Conservation (phyloP, 1,139 yeast genomes). For the Casaregolazyma suthepensis region DNA sequence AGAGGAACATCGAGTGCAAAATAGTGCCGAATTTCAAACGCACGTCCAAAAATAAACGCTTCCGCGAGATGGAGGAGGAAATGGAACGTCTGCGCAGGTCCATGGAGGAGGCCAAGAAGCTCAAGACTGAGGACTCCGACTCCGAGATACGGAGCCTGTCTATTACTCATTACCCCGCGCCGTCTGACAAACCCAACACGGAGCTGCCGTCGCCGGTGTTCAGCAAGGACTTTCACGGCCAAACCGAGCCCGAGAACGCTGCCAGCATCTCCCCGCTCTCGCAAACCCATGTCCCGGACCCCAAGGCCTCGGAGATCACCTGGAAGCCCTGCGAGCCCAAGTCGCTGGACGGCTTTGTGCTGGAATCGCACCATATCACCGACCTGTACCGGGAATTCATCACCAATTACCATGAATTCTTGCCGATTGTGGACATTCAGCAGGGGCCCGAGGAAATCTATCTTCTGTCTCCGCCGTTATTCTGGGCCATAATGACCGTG, state of each 20-base stretch:
- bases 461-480: conserved; percentile 74
- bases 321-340: conserved; percentile 50
- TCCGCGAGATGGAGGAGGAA: conserved; percentile 79
- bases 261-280: conserved; percentile 8
- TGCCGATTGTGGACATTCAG: conserved; percentile 79
- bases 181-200: conserved; percentile 5
- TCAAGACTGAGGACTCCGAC: conserved; percentile 12
- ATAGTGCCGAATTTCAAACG: conserved; percentile 78
- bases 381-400: conserved; percentile 68
- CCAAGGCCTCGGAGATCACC: conserved; percentile 3
- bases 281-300: neutral
- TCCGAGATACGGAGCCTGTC: conserved; percentile 13
- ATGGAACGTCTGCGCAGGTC: conserved; percentile 52
- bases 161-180: conserved; percentile 9
- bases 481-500: conserved; percentile 89
- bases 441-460: conserved; percentile 80
- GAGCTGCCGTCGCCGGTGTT: conserved; percentile 20
- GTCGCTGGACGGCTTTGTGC: conserved; percentile 57
- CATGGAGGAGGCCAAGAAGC: neutral
- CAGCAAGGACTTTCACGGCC: conserved; percentile 4
- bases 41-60: conserved; percentile 70
- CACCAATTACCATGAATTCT: conserved; percentile 66
- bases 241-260: neutral
- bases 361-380: conserved; percentile 55
- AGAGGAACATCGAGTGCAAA: conserved; percentile 63